Percentiles rank a stretch among this genome's conserved stretches.
Conservation (phyloP, 2,329 filamentous ascomycete species). For the Escovopsis weberi region DNA sequence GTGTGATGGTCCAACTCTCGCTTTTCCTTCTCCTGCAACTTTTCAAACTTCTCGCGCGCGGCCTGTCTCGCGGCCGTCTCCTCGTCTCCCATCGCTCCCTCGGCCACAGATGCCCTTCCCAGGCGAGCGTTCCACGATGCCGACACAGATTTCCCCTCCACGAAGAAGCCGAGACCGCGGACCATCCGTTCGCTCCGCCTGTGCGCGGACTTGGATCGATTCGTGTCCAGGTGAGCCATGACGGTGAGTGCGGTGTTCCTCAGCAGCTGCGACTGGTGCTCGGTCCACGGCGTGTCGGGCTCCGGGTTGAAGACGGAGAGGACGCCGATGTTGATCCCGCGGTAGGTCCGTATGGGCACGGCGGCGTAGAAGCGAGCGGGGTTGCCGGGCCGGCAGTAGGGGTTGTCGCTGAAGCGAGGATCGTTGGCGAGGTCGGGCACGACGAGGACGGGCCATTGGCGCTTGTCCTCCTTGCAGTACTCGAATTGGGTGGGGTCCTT, state of each 20-base stretch:
- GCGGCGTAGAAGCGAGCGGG: constrained; percentile 22
- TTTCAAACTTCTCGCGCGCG: neutral
- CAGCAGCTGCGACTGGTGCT: constrained; percentile 10
- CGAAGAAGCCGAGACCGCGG: constrained; percentile 16
- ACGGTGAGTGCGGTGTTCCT: constrained; percentile 12
- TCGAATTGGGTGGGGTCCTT: neutral
- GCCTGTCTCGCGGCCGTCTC: neutral
- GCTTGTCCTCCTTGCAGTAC: constrained; percentile 1
- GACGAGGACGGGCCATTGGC: constrained; percentile 14
- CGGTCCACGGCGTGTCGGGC: constrained; percentile 8
- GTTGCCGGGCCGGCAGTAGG: constrained; percentile 8
- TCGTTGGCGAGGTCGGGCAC: constrained; percentile 17
- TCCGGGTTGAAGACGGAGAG: constrained; percentile 12
- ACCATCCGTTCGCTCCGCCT: constrained; percentile 18
- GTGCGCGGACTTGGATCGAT: constrained; percentile 11
- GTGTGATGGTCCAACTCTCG: neutral
- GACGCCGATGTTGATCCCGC: constrained; percentile 28
- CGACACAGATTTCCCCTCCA: constrained; percentile 9
- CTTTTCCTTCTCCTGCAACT: neutral
- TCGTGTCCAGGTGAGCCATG: constrained; percentile 17
- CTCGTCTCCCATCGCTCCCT: neutral
- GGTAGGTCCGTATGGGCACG: constrained; percentile 24
- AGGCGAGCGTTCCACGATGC: constrained; percentile 2
- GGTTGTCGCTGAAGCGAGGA: constrained; percentile 11
- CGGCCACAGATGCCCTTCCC: constrained; percentile 3